phyloP scores from a whole-genome alignment of 1,284 basidiomycete species.

The Takashimella tepidaria region DNA sequence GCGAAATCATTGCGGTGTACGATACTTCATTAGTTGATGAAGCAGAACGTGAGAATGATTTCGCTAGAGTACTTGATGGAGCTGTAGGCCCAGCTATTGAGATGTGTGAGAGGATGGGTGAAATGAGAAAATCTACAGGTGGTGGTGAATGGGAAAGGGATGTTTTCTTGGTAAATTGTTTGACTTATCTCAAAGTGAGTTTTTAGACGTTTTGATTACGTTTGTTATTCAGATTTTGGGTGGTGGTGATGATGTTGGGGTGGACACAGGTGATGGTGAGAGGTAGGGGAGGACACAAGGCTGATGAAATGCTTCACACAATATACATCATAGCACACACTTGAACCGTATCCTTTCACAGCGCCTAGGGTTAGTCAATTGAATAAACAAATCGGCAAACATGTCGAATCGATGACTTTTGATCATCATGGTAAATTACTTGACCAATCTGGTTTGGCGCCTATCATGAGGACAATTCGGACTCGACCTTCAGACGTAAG shows the following conservation, averaged over 20 bases:
- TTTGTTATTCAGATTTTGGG: too few relatives aligned
- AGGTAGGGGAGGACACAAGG: too few relatives aligned
- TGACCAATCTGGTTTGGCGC: constrained; percentile 65
- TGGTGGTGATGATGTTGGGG: too few relatives aligned
- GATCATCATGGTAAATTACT: constrained; percentile 73
- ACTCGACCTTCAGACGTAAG: constrained; percentile 57
- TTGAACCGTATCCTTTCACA: constrained; percentile 71
- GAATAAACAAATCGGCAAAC: constrained; percentile 58
- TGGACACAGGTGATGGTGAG: too few relatives aligned
- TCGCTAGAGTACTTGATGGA: constrained; percentile 67
- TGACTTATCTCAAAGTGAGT: constrained; percentile 69
- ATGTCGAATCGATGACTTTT: constrained; percentile 63
- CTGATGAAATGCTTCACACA: too few relatives aligned
- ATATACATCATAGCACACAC: constrained; percentile 58
- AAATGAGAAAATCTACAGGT: constrained; percentile 54
- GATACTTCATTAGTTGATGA: constrained; percentile 65
- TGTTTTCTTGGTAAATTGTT: constrained; percentile 77
- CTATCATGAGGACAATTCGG: constrained; percentile 58
- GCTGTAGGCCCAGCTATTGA: constrained; percentile 76
- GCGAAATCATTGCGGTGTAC: constrained; percentile 83
- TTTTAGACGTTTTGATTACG: too few relatives aligned
- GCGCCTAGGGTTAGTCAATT: constrained; percentile 57
- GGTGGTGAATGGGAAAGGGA: constrained; percentile 65
- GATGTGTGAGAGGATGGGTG: constrained; percentile 65
- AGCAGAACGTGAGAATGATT: constrained; percentile 51